phyloP scores from a whole-genome alignment of 169 alveolate genomes.

The Cryptosporidium tyzzeri region DNA sequence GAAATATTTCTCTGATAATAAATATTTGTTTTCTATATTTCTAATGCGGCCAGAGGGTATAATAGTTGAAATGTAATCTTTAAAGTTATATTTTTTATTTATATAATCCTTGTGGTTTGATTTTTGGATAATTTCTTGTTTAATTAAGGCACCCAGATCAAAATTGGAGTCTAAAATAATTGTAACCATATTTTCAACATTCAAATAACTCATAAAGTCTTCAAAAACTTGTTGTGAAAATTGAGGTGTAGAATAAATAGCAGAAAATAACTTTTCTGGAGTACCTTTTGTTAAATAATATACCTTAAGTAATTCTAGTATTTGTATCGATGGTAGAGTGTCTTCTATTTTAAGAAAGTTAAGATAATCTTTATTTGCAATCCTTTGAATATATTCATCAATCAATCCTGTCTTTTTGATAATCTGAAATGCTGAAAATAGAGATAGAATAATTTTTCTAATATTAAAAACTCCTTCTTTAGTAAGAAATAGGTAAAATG shows the following conservation, averaged over 20 bases:
- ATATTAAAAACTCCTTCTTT: conserved; percentile 5
- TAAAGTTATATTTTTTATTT: background rate
- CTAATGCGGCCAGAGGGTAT: background rate
- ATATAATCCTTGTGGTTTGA: conserved; percentile 10
- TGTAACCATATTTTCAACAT: conserved; percentile 6
- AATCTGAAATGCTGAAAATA: conserved; percentile 6
- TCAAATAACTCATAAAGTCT: conserved; percentile 17
- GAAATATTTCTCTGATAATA: conserved; percentile 13
- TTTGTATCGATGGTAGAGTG: conserved; percentile 1
- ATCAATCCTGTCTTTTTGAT: conserved; percentile 21
- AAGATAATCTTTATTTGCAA: background rate
- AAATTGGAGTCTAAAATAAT: background rate
- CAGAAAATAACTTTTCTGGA: conserved; percentile 20
- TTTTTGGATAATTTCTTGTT: background rate
- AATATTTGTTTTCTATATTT: background rate
- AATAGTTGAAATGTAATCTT: background rate
- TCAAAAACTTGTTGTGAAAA: conserved; percentile 15
- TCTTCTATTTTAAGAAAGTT: conserved; percentile 24
- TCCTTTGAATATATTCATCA: conserved; percentile 11
- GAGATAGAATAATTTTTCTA: background rate
- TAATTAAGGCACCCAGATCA: background rate
- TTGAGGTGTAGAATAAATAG: background rate
- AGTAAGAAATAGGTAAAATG: conserved; percentile 3
- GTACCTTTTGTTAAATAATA: conserved; percentile 2
- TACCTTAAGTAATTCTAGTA: conserved; percentile 8